Conservation (phyloP, 2,329 filamentous ascomycete species). For the Ophiostoma piceae region DNA sequence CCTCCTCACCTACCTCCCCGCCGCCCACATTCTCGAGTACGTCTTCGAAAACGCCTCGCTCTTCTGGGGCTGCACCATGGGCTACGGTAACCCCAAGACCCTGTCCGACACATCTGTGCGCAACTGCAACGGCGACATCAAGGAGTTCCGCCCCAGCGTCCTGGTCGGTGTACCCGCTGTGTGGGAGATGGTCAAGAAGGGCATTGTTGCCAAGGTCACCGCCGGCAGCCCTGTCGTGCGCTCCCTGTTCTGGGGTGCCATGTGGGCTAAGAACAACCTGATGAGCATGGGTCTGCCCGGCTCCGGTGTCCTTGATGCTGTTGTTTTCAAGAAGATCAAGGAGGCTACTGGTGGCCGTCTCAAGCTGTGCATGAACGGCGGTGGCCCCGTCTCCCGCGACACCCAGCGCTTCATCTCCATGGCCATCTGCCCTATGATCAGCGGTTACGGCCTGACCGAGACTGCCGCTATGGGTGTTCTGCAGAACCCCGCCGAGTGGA, state of each 20-base stretch:
- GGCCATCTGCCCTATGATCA: constrained; percentile 84
- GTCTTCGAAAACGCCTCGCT: constrained; percentile 81
- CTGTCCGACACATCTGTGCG: constrained; percentile 75
- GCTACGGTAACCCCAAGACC: constrained; percentile 81
- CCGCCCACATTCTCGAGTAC: constrained; percentile 85
- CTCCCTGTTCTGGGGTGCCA: constrained; percentile 65
- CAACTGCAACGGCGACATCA: constrained; percentile 83
- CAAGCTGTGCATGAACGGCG: constrained; percentile 78
- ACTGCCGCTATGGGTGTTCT: constrained; percentile 71
- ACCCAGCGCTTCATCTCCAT: constrained; percentile 84
- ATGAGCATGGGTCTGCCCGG: constrained; percentile 57
- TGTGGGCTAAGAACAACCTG: constrained; percentile 49
- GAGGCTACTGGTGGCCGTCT: constrained; percentile 79
- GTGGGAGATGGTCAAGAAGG: constrained; percentile 90
- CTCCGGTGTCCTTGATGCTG: constrained; percentile 63
- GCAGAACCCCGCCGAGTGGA: constrained; percentile 75
- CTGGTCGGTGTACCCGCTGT: constrained; percentile 84
- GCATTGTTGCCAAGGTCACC: constrained; percentile 71
- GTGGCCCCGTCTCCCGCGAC: constrained; percentile 77
- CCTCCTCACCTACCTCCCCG: constrained; percentile 76
- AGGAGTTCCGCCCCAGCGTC: constrained; percentile 76
- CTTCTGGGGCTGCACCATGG: constrained; percentile 83
- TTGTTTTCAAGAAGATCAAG: constrained; percentile 89
- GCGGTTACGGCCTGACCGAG: constrained; percentile 82
- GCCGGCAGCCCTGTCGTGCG: constrained; percentile 61